These are phyloP conservation scores for Pleurotus ostreatus DNA, from an alignment of 768 basidiomycete species.

Conservation along the genomic window DNA sequence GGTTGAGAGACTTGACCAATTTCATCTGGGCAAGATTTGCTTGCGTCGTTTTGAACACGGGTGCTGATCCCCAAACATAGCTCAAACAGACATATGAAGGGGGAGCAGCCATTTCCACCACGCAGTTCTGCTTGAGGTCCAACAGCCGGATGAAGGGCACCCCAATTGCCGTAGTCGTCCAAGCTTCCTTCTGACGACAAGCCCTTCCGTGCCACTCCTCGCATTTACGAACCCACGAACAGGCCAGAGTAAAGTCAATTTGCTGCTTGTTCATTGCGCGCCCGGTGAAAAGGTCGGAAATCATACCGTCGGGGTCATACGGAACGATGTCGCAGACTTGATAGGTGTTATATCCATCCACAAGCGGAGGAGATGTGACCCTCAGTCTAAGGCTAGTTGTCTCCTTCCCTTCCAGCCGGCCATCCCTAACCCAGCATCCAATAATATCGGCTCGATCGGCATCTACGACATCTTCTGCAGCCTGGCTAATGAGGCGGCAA, in stretches of 20 bases:
- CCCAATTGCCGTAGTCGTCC: background rate
- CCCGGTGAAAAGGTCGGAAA: background rate
- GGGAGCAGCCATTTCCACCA: background rate
- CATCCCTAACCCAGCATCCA: slow-evolving; percentile 3
- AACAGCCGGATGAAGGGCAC: background rate
- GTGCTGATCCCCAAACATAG: background rate
- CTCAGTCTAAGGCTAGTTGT: background rate
- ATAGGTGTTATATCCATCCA: background rate
- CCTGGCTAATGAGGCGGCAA: background rate
- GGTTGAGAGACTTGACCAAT: background rate
- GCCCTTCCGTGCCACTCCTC: background rate
- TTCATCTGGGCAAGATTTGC: background rate
- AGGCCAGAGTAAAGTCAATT: background rate
- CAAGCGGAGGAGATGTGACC: background rate
- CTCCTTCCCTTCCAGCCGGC: background rate
- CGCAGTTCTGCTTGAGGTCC: background rate
- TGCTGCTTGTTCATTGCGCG: background rate
- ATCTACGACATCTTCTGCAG: background rate
- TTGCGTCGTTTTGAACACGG: background rate
- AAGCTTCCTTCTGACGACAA: background rate
- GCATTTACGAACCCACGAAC: background rate
- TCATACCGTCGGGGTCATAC: background rate
- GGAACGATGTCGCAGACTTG: background rate
- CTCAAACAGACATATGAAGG: background rate
- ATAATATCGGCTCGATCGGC: background rate